Conservation (phyloP, 768 basidiomycete species). For the Leccinum broughii region DNA sequence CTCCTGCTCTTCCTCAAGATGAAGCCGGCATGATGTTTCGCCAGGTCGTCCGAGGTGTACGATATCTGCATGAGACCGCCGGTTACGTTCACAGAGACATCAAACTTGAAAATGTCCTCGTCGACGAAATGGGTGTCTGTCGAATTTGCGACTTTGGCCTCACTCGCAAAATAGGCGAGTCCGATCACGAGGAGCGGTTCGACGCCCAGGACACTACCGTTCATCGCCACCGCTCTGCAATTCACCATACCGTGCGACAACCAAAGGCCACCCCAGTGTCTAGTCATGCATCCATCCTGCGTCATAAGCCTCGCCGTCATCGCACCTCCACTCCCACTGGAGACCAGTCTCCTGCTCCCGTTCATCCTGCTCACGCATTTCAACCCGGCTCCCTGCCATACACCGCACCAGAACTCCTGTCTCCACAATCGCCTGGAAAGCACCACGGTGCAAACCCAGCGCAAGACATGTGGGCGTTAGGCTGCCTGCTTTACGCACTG, state of each 20-base stretch:
- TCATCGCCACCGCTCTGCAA: slow-evolving; percentile 30
- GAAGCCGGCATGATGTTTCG: slow-evolving; percentile 84
- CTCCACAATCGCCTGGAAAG: slow-evolving; percentile 50
- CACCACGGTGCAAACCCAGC: slow-evolving; percentile 50
- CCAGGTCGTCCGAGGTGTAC: slow-evolving; percentile 80
- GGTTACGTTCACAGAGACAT: slow-evolving; percentile 88
- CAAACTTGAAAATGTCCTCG: slow-evolving; percentile 95
- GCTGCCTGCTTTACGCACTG: slow-evolving; percentile 84
- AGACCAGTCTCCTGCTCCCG: slow-evolving; percentile 26
- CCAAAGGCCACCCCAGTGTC: slow-evolving; percentile 18
- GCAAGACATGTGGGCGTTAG: slow-evolving; percentile 96
- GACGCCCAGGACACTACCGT: slow-evolving; percentile 10
- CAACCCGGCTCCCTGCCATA: slow-evolving; percentile 90
- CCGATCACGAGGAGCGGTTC: slow-evolving; percentile 36
- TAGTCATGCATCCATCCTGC: slow-evolving; percentile 21
- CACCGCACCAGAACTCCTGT: slow-evolving; percentile 83
- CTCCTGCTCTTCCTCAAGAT: slow-evolving; percentile 68
- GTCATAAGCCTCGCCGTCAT: slow-evolving; percentile 46
- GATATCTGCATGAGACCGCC: slow-evolving; percentile 79
- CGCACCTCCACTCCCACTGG: slow-evolving; percentile 47
- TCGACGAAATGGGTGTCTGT: slow-evolving; percentile 87
- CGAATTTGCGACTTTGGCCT: slow-evolving; percentile 86
- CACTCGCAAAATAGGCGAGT: slow-evolving; percentile 61
- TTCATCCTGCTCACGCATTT: slow-evolving; percentile 42
- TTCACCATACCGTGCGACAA: slow-evolving; percentile 28